A percentile compares a stretch with the other conserved stretches of the same genome.
Conservation (phyloP, 139 green algal species). For the Haematococcus lacustris region DNA sequence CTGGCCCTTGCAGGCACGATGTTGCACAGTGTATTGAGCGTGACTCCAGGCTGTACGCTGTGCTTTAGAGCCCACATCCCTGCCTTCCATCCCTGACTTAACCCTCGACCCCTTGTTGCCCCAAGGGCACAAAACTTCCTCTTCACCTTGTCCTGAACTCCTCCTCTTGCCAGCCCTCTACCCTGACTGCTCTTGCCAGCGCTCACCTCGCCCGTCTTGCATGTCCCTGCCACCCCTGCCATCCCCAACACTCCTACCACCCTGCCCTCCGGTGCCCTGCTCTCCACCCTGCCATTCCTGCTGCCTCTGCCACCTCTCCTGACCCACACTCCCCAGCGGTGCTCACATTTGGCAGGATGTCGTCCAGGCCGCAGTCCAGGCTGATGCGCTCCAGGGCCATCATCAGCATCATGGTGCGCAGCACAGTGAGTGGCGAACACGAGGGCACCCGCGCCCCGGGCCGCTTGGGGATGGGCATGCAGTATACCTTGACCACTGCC, state of each 20-base stretch:
- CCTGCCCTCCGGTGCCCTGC: too few species aligned
- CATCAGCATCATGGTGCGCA: conserved; percentile 25
- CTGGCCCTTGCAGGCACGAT: background rate
- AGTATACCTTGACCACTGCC: conserved; percentile 35
- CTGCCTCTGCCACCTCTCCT: too few species aligned
- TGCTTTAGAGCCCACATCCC: background rate
- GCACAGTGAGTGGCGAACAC: conserved; percentile 3
- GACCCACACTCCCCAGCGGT: too few species aligned
- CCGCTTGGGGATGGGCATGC: conserved; percentile 26
- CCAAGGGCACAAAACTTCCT: too few species aligned
- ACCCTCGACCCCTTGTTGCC: too few species aligned
- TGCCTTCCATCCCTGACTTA: background rate
- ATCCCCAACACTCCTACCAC: too few species aligned
- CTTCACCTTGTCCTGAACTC: too few species aligned
- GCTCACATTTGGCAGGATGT: conserved; percentile 20
- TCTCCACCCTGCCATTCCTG: too few species aligned
- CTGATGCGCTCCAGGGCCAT: conserved; percentile 25
- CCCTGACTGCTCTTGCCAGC: too few species aligned
- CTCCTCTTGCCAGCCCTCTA: too few species aligned
- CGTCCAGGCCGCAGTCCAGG: conserved; percentile 29
- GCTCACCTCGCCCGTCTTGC: too few species aligned
- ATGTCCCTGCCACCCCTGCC: too few species aligned
- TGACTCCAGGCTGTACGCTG: background rate
- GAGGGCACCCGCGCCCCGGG: conserved; percentile 1
- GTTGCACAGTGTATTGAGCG: background rate